Evolutionary conservation across 805 yeast genomes (phyloP), one percentile per base, ranked within the genome.

Genomic region (Ogataea trehalophila): DNA sequence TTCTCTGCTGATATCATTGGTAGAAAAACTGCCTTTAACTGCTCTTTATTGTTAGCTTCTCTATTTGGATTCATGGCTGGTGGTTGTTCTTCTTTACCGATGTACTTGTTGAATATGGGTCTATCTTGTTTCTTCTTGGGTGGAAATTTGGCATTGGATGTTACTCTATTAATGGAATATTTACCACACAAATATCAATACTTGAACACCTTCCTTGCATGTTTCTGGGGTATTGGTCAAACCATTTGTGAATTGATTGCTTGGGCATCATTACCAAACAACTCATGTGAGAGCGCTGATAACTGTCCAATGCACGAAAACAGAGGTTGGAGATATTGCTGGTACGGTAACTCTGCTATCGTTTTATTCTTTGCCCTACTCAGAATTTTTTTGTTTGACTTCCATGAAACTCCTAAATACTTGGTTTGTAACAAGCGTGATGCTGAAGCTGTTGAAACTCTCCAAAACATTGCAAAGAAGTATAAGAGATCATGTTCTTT

Each of bases 211-310:
- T 68, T 75, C 41, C 67, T 78, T 56, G 77, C 81, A 20, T 62
- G 71, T 43, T 79, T 73, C 76, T 78, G 83, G 83, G 78, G 81
- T 16, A 56, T 78, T 18, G 82, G 81, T 8, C 81, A 77, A 57
- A 67, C 77, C 9, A 60, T 77, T 29, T 68, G 78, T 14, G 70
- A 68, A 26, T 59, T 75, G 14, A 53, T 76, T 41, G 73, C 77
- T 14, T 78, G 79, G 77, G 80, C 75, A 0, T 69, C 76, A 48
- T 63, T 78, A 44, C 68, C 77, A 3, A 70, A 72, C 48, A 68
- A 61, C 49, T 71, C 77, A 16, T 77, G 82, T 58, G 64, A 56
- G 18, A 53, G 70, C 63, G 59, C 60, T 9, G 69, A 59, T 18
- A 42, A 64, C 40, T 77, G 83, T 57, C 66, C 65, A 18, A 63